These are phyloP conservation scores for Penicillium cosmopolitanum DNA, from an alignment of 495 filamentous ascomycete genomes.

Conservation along the genomic window DNA sequence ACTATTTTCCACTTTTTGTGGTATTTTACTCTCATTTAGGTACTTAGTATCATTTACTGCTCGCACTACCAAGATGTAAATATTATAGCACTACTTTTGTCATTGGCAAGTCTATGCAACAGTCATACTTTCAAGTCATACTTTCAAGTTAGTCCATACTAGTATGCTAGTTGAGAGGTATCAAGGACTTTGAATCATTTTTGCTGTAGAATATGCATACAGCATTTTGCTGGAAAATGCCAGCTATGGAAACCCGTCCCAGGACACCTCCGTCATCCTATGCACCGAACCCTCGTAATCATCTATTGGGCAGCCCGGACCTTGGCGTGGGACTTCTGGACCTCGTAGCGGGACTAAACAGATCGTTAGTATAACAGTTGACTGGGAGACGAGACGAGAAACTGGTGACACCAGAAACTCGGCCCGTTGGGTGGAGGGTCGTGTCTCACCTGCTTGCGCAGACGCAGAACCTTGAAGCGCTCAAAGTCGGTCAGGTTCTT, in stretches of 20 bases:
- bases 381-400: too few species aligned
- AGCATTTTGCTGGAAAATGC: constrained; percentile 49
- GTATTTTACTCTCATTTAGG: too few species aligned
- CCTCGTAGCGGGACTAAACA: constrained; percentile 81
- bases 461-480: constrained; percentile 97
- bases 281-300: constrained; percentile 53
- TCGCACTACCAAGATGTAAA: too few species aligned
- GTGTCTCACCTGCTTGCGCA: constrained; percentile 89
- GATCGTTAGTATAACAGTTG: too few species aligned
- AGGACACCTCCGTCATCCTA: constrained; percentile 53
- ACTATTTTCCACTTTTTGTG: too few species aligned
- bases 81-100: constrained; percentile 5
- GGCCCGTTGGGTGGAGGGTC: not conserved
- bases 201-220: constrained; percentile 56
- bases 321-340: constrained; percentile 89
- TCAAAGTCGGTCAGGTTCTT: constrained; percentile 95
- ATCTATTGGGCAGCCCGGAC: constrained; percentile 60
- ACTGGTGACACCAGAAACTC: too few species aligned
- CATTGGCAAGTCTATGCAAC: constrained; percentile 3
- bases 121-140: too few species aligned
- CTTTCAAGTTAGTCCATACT: not conserved
- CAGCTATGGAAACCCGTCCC: constrained; percentile 54
- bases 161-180: constrained; percentile 35
- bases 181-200: constrained; percentile 56
- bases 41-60: too few species aligned